These are phyloP conservation scores for Tanacetum coccineum DNA, from an alignment of 129 eudicot species.

Conservation along the genomic window DNA sequence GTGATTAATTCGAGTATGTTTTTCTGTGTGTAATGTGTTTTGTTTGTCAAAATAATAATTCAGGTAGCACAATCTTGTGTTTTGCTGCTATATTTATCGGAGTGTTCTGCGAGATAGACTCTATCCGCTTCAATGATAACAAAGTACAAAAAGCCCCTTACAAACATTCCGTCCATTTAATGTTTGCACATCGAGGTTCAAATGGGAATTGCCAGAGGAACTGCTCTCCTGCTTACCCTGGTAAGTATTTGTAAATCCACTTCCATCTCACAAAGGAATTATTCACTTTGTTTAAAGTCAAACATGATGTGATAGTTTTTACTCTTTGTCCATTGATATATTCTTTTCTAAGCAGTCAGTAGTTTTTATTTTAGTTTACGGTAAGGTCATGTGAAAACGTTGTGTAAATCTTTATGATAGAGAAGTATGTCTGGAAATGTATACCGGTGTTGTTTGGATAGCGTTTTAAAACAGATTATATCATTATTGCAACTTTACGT, in stretches of 20 bases:
- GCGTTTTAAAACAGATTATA: neutral
- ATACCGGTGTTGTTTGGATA: neutral
- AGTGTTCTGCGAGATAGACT: conserved; percentile 66
- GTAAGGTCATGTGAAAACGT: neutral
- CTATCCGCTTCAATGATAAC: conserved; percentile 76
- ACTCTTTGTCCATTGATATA: no score
- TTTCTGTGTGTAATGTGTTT: neutral
- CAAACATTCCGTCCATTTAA: conserved; percentile 92
- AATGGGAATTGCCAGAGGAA: conserved; percentile 95
- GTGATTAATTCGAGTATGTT: neutral
- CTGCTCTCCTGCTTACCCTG: conserved; percentile 77
- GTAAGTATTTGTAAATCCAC: conserved; percentile 35
- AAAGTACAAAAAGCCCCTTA: conserved; percentile 50
- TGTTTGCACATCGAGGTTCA: conserved; percentile 92
- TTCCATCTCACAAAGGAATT: neutral
- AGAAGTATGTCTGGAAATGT: neutral
- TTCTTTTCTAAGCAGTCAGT: no score
- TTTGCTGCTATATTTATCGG: conserved; percentile 62
- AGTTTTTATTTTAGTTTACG: no score
- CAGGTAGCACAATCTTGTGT: conserved; percentile 53
- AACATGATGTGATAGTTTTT: no score
- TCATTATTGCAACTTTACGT: no score
- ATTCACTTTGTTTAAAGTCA: no score
- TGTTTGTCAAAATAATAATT: conserved; percentile 8
- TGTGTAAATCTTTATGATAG: neutral